Percentiles rank a stretch among this genome's conserved stretches.
phyloP scores from a whole-genome alignment of 225 moss, liverwort and hornwort species.

The Polytrichum formosum region DNA sequence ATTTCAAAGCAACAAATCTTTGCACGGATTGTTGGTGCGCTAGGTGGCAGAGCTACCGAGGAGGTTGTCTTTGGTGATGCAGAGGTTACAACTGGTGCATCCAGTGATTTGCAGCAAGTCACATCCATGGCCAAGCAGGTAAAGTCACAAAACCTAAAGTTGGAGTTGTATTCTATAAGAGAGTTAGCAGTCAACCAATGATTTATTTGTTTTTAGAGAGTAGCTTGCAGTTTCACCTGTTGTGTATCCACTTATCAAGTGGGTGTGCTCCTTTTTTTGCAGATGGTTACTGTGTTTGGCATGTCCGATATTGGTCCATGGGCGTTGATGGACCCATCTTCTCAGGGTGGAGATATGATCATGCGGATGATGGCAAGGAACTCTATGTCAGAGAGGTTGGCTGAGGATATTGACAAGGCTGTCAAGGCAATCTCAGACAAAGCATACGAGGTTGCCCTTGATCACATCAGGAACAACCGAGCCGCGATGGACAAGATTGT shows the following conservation, averaged over 20 bases:
- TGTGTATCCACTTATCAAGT: background rate
- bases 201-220: too few species aligned
- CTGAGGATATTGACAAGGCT: constrained; percentile 85
- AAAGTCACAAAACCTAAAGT: background rate
- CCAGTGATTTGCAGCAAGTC: constrained; percentile 90
- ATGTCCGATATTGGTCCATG: constrained; percentile 99
- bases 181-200: too few species aligned
- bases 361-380: constrained; percentile 99
- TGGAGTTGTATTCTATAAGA: too few species aligned
- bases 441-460: constrained; percentile 73
- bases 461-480: constrained; percentile 73
- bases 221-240: background rate
- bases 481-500: constrained; percentile 91
- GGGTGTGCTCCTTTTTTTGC: constrained; percentile 3
- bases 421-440: constrained; percentile 87
- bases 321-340: constrained; percentile 94
- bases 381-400: constrained; percentile 93
- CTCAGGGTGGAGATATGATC: constrained; percentile 95
- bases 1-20: constrained; percentile 95
- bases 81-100: constrained; percentile 91
- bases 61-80: constrained; percentile 80
- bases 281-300: constrained; percentile 97
- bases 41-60: constrained; percentile 94
- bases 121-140: constrained; percentile 99
- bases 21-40: constrained; percentile 82